Evolutionary conservation across 1,284 basidiomycete genomes (phyloP), one percentile per base, ranked within the genome.

Genomic region (Papiliotrema nemorosa): DNA sequence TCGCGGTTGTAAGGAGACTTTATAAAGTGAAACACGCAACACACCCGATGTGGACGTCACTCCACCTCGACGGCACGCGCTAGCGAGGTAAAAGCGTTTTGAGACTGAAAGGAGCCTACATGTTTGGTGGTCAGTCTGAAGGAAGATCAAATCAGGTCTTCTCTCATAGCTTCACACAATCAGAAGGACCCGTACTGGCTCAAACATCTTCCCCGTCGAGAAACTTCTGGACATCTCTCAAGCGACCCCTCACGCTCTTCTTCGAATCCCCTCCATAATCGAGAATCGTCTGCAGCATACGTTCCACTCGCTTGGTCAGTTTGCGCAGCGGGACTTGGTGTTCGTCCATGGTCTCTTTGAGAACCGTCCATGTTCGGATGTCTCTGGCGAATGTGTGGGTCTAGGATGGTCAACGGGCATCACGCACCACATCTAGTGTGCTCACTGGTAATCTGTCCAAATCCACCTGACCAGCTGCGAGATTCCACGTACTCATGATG

Each of bases 321-420:
- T 66, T 70, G 5, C 34, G 31, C 21, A 64, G 41, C 44, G 55
- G 54, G 14, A 49, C 44, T 29, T 56, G 38, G 39, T 69, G 51
- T n/a, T 44, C 50, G 10, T 57, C 58, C 35, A 64, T 57, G 1
- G 64, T 61, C 53, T 75, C 71, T 12, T 27, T 35, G 24, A 75
- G 57, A 22, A 64, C 44, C 24, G 50, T 33, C 35, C 57, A 73
- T 7, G 73, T 75, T 5, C 72, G 54, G n/a, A 67, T 55, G 54
- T 75, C 73, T 24, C 73, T 54, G 1, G 73, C 72, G 43, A 75
- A 74, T 0, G 72, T 73, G 50, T 74, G 70, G 12, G 73, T 74
- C 72, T 75, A 45, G 22, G 7, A 29, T 42, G 3, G 31, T 41
- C 36, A 53, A 34, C 20, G 24, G 5, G 7, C 31, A 21, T 39